A percentile compares a stretch with the other conserved stretches of the same genome.
Conservation (phyloP, 1,284 basidiomycete species). For the Pseudozyma thailandica region DNA sequence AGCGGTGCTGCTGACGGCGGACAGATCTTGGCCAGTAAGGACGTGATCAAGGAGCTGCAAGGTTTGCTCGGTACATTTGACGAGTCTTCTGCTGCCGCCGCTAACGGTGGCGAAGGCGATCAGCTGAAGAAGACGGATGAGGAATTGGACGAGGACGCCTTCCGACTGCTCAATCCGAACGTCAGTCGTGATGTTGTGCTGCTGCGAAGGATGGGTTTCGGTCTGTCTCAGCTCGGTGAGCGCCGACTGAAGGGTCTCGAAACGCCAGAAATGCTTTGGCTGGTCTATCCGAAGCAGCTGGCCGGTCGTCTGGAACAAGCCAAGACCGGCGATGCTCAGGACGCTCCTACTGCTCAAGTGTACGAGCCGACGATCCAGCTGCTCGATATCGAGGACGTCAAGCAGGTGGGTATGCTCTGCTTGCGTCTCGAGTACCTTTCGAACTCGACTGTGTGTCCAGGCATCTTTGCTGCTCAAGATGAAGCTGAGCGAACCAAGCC, state of each 20-base stretch:
- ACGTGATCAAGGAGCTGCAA: conserved; percentile 72
- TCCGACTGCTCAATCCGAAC: conserved; percentile 63
- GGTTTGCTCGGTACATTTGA: conserved; percentile 55
- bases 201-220: conserved; percentile 79
- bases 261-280: conserved; percentile 78
- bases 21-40: conserved; percentile 91
- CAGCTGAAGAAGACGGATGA: conserved; percentile 36
- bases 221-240: conserved; percentile 84
- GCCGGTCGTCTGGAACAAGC: conserved; percentile 78
- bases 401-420: conserved; percentile 79
- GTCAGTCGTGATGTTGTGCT: conserved; percentile 74
- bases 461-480: conserved; percentile 39
- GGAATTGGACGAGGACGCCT: conserved; percentile 65
- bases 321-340: conserved; percentile 70
- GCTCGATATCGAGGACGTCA: conserved; percentile 79
- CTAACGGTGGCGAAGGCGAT: conserved; percentile 11
- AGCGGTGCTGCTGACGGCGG: conserved; percentile 86
- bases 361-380: conserved; percentile 72
- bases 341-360: conserved; percentile 60
- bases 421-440: conserved; percentile 85
- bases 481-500: conserved; percentile 34
- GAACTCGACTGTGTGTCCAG: conserved; percentile 73
- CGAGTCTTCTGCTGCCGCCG: conserved; percentile 23
- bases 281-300: conserved; percentile 83
- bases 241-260: conserved; percentile 93